A percentile compares a stretch with the other conserved stretches of the same genome.
Evolutionary conservation across 2,329 filamentous ascomycete genomes (phyloP).

Genomic region (Clonostachys rhizophaga): DNA sequence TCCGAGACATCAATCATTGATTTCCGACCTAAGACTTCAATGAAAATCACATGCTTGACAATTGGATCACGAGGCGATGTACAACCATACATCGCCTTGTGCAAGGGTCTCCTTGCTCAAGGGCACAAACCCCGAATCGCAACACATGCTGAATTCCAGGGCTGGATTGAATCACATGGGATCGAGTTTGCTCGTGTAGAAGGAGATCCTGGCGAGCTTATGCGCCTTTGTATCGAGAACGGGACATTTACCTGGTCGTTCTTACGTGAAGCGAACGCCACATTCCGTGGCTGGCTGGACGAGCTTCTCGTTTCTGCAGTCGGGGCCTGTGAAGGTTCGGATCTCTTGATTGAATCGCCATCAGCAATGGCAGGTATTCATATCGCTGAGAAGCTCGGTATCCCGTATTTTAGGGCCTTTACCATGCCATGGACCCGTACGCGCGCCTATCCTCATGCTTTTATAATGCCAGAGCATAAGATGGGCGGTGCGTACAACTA

Average conservation of each 20-base stretch:
- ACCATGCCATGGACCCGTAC: slow-evolving; percentile 99
- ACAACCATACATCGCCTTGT: slow-evolving; percentile 94
- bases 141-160: slow-evolving; percentile 84
- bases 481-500: slow-evolving; percentile 96
- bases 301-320: slow-evolving; percentile 79
- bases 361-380: slow-evolving; percentile 98
- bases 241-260: slow-evolving; percentile 96
- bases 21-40: slow-evolving; percentile 76
- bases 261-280: slow-evolving; percentile 77
- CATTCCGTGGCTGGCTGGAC: slow-evolving; percentile 94
- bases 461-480: slow-evolving; percentile 87
- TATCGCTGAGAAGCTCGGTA: slow-evolving; percentile 86
- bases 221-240: slow-evolving; percentile 94
- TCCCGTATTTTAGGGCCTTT: slow-evolving; percentile 96
- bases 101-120: slow-evolving; percentile 83
- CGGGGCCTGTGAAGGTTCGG: slow-evolving; percentile 77
- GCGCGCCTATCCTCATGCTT: slow-evolving; percentile 92
- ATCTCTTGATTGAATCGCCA: slow-evolving; percentile 90
- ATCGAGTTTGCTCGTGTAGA: slow-evolving; percentile 88
- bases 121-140: slow-evolving; percentile 85
- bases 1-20: slow-evolving; percentile 82
- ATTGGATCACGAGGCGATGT: slow-evolving; percentile 96
- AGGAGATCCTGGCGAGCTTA: slow-evolving; percentile 89
- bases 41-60: slow-evolving; percentile 87
- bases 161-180: slow-evolving; percentile 86